phyloP scores from a whole-genome alignment of 179 eudicot genomes.

The Spergularia azorica region DNA sequence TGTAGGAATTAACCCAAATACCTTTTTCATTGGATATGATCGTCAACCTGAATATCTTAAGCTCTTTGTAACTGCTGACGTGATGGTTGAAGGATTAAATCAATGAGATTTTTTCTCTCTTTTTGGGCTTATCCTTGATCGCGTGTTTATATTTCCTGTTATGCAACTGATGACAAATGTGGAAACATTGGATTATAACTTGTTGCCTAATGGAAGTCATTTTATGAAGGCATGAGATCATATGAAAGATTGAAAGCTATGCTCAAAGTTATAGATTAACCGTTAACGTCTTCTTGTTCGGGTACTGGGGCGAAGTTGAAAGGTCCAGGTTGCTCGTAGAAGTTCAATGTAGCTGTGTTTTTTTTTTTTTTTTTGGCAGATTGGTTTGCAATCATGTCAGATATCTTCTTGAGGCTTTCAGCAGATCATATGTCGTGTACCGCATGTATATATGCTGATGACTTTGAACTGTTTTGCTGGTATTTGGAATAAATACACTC shows the following conservation, averaged over 20 bases:
- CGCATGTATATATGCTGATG: too few relatives aligned
- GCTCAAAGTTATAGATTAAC: not conserved
- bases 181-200: too few relatives aligned
- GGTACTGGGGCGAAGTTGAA: not conserved
- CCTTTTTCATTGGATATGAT: constrained; percentile 17
- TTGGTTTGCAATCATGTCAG: too few relatives aligned
- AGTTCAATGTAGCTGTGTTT: not conserved
- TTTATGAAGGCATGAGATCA: too few relatives aligned
- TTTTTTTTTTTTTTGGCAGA: too few relatives aligned
- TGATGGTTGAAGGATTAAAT: constrained; percentile 18
- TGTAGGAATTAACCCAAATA: constrained; percentile 10
- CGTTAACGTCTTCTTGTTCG: not conserved
- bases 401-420: too few relatives aligned
- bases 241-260: not conserved
- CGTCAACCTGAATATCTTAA: constrained; percentile 16
- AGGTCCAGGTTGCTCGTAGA: not conserved
- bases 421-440: too few relatives aligned
- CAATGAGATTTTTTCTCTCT: constrained; percentile 13
- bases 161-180: not conserved
- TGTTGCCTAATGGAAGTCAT: too few relatives aligned
- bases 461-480: too few relatives aligned
- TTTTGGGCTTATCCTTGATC: not conserved
- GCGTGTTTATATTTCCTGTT: not conserved
- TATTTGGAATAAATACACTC: too few relatives aligned
- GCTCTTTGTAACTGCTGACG: constrained; percentile 23